Evolutionary conservation across 345 rosid species (phyloP).

Genomic region (Firmiana major): DNA sequence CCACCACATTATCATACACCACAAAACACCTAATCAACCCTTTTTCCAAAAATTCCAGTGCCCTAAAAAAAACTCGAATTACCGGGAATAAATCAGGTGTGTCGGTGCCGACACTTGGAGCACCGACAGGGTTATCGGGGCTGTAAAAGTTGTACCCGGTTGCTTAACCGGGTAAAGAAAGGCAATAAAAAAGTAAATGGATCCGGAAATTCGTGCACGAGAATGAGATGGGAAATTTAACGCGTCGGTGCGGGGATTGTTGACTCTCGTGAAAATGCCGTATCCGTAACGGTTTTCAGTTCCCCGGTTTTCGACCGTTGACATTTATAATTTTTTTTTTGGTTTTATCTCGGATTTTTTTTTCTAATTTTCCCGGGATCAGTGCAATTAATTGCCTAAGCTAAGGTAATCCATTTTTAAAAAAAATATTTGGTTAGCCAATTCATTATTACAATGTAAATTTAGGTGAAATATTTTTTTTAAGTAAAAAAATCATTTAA

Average conservation of each 20-base stretch:
- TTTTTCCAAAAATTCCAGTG: neutral
- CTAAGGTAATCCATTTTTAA: neutral
- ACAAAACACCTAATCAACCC: neutral
- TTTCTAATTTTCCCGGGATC: neutral
- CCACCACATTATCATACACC: neutral
- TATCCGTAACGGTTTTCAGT: constrained; percentile 27
- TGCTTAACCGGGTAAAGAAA: constrained; percentile 21
- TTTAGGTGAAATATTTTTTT: too few relatives aligned
- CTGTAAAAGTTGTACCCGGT: neutral
- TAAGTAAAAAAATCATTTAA: too few relatives aligned
- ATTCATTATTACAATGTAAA: too few relatives aligned
- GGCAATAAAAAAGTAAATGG: neutral
- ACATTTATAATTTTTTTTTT: constrained; percentile 4
- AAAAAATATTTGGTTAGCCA: too few relatives aligned
- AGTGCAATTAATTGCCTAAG: neutral
- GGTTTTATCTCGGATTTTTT: neutral
- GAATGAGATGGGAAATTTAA: neutral
- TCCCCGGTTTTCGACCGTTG: constrained; percentile 23
- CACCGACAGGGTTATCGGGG: constrained; percentile 40
- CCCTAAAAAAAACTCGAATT: neutral
- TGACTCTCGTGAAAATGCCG: constrained; percentile 23
- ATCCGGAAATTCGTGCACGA: constrained; percentile 9
- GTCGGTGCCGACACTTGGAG: constrained; percentile 47
- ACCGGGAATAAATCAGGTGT: constrained; percentile 34
- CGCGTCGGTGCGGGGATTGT: constrained; percentile 37